Evolutionary conservation across 495 filamentous ascomycete genomes (phyloP), one percentile per base, ranked within the genome.

Genomic region (Cladorrhinum samala): DNA sequence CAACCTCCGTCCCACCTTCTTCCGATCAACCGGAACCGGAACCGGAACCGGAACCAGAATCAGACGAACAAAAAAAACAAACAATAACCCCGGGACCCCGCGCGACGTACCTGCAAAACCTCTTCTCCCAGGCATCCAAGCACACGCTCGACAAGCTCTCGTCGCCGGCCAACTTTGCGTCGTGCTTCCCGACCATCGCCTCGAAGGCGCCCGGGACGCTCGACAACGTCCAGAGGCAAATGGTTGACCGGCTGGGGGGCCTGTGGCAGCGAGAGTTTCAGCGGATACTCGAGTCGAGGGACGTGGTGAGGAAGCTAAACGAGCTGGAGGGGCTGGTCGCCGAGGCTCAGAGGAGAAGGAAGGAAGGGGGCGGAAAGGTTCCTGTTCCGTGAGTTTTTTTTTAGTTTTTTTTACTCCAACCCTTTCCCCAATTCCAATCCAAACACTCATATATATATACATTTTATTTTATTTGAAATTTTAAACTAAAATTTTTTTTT

Each of bases 181-280:
- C 84, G 18, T 98, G 93, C 67, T 98, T 95, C 68, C 93, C 93
- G 0, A 91, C 88, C 2, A 78, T 89, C 7, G 86, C 90, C 18
- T 70, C 72, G 54, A 69, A 85, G 58, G 85, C 85, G 24, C 84
- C 88, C 1, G 83, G 78, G 3, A 78, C 80, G 18, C 59, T 94
- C 54, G 76, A 79, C 63, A 76, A 72, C 18, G 80, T 89, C 45
- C 88, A 88, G 79, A 67, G 75, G 58, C 81, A 85, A 68, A 77
- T 92, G 72, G 81, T 87, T 37, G 79, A 78, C 46, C 74, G 83
- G 60, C 66, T 90, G 48, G 81, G 82, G 52, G 74, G 76, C 52
- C 73, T 83, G 47, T 85, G 77, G 54, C 58, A 71, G 59, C 73
- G 68, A 60, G 88, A 95, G 63, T 96, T 95, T 68, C 86, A 91